Percentiles rank a stretch among this genome's conserved stretches.
Evolutionary conservation across 1,284 basidiomycete genomes (phyloP).

Genomic region (Leccinum pachyderme): DNA sequence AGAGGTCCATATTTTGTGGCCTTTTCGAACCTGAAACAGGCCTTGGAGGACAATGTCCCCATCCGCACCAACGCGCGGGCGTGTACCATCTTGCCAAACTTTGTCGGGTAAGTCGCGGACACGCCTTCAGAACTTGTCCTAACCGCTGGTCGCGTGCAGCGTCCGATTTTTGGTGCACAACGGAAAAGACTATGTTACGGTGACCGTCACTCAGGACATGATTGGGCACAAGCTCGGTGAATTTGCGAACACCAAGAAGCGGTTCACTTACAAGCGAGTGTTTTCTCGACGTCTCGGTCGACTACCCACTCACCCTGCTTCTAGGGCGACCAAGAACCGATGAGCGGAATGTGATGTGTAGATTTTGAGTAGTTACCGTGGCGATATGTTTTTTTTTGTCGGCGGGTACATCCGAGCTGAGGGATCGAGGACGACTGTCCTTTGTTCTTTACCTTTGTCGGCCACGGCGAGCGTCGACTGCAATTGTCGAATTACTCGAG

Average conservation of each 20-base stretch:
- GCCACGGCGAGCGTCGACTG: slow-evolving; percentile 3
- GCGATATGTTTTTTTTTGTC: slow-evolving; percentile 20
- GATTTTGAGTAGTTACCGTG: slow-evolving; percentile 27
- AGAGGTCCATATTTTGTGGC: slow-evolving; percentile 93
- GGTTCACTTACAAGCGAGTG: slow-evolving; percentile 73
- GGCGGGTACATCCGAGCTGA: slow-evolving; percentile 32
- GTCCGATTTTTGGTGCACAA: slow-evolving; percentile 93
- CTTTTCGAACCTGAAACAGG: slow-evolving; percentile 87
- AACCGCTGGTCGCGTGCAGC: slow-evolving; percentile 36
- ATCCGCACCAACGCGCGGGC: slow-evolving; percentile 89
- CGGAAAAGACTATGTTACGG: slow-evolving; percentile 87
- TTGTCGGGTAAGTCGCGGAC: slow-evolving; percentile 67
- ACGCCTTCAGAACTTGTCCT: background rate
- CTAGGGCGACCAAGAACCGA: slow-evolving; percentile 31
- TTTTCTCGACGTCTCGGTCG: background rate
- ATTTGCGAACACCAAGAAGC: slow-evolving; percentile 86
- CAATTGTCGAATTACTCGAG: background rate
- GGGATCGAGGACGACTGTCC: background rate
- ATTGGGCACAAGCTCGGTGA: slow-evolving; percentile 98
- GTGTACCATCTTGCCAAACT: slow-evolving; percentile 94
- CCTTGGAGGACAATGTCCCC: slow-evolving; percentile 79
- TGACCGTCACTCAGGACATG: slow-evolving; percentile 94
- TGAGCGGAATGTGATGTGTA: slow-evolving; percentile 7
- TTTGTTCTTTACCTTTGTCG: slow-evolving; percentile 1
- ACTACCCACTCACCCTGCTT: background rate